These are phyloP conservation scores for Boletus hoseneyae DNA, from an alignment of 1,284 basidiomycete genomes.

Conservation along the genomic window DNA sequence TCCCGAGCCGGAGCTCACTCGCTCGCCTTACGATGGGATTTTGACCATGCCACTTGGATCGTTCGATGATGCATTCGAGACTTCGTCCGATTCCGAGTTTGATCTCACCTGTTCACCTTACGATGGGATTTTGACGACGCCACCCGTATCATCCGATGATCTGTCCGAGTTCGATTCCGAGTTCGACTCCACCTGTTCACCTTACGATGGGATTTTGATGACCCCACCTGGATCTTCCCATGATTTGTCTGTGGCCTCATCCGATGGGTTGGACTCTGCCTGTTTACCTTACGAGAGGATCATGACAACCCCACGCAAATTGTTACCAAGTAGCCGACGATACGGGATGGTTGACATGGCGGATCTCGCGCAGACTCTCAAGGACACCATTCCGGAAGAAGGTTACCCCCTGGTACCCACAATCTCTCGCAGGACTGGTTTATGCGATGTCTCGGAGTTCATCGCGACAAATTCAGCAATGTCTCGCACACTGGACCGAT, in stretches of 20 bases:
- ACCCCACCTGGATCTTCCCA: background rate
- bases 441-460: background rate
- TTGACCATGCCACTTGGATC: no score
- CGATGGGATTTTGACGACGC: background rate
- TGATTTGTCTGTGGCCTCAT: background rate
- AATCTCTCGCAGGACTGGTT: background rate
- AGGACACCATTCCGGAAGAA: background rate
- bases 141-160: background rate
- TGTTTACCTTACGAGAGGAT: slow-evolving; percentile 1
- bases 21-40: no score
- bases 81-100: background rate
- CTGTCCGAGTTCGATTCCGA: background rate
- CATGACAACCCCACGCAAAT: background rate
- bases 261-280: background rate
- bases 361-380: slow-evolving; percentile 2
- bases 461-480: background rate
- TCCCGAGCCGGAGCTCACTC: no score
- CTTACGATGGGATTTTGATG: background rate
- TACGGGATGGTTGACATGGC: slow-evolving; percentile 17
- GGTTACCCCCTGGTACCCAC: background rate
- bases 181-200: background rate
- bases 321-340: slow-evolving; percentile 3
- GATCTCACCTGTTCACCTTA: slow-evolving; percentile 1
- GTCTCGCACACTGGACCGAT: background rate
- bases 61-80: no score